phyloP scores from a whole-genome alignment of 805 yeast species.

The Starmerella floricola region DNA sequence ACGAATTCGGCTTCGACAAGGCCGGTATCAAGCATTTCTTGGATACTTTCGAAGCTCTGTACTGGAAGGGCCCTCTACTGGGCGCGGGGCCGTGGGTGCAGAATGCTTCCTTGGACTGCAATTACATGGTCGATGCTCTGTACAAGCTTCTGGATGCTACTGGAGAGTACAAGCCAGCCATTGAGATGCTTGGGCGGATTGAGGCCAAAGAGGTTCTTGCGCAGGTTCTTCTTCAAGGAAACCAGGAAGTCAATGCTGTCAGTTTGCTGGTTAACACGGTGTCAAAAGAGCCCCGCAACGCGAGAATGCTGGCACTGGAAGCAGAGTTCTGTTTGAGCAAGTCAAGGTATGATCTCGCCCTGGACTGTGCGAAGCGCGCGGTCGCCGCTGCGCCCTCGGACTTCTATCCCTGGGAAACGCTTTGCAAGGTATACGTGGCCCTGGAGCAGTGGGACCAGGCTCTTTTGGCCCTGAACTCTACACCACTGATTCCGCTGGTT shows the following conservation, averaged over 20 bases:
- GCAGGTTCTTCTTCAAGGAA: slow-evolving; percentile 31
- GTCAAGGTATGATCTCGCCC: slow-evolving; percentile 43
- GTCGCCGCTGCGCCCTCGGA: slow-evolving; percentile 64
- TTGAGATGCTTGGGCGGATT: slow-evolving; percentile 46
- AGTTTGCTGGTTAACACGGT: slow-evolving; percentile 34
- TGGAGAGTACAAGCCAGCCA: slow-evolving; percentile 48
- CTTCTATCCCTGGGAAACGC: slow-evolving; percentile 57
- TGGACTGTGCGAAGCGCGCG: slow-evolving; percentile 45
- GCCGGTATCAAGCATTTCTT: slow-evolving; percentile 44
- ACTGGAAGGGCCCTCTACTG: slow-evolving; percentile 49
- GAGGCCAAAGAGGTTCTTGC: slow-evolving; percentile 40
- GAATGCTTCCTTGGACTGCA: slow-evolving; percentile 48
- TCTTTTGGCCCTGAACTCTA: slow-evolving; percentile 53
- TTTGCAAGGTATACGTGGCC: slow-evolving; percentile 50
- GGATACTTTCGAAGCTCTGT: slow-evolving; percentile 53
- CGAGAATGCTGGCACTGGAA: slow-evolving; percentile 49
- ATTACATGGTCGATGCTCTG: slow-evolving; percentile 67
- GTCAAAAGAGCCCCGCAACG: slow-evolving; percentile 39
- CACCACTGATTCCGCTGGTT: slow-evolving; percentile 51
- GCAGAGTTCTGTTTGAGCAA: slow-evolving; percentile 50
- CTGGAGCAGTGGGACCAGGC: slow-evolving; percentile 47
- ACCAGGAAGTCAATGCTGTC: slow-evolving; percentile 41
- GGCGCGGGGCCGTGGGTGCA: slow-evolving; percentile 63
- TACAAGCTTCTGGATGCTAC: slow-evolving; percentile 52
- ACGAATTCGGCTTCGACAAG: slow-evolving; percentile 56